Conservation (phyloP, 768 basidiomycete species). For the Lentinus brumalis region DNA sequence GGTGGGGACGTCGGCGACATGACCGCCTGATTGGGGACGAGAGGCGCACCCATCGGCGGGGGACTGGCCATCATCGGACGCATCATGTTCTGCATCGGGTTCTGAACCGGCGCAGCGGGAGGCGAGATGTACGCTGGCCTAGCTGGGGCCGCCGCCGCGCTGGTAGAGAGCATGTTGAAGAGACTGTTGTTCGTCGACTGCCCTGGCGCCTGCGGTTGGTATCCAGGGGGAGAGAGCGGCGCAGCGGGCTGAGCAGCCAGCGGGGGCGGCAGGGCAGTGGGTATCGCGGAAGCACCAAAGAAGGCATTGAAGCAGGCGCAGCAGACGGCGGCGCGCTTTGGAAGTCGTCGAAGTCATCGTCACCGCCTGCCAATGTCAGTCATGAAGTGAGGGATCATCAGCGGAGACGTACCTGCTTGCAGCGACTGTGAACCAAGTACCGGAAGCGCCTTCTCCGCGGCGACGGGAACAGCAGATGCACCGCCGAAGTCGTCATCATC, state of each 20-base stretch:
- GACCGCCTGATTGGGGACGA: too few relatives aligned
- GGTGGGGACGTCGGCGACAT: too few relatives aligned
- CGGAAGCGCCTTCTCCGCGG: slow-evolving; percentile 56
- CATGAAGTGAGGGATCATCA: neutral
- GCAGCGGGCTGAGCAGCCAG: neutral
- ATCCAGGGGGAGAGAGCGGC: neutral
- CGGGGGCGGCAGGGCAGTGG: neutral
- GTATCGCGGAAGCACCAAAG: neutral
- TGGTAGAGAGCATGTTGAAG: slow-evolving; percentile 19
- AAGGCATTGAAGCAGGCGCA: slow-evolving; percentile 7
- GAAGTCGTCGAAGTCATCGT: slow-evolving; percentile 89
- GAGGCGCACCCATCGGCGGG: too few relatives aligned
- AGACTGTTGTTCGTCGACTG: slow-evolving; percentile 13
- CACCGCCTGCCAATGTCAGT: slow-evolving; percentile 32
- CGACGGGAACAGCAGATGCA: slow-evolving; percentile 30
- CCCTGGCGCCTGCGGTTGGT: slow-evolving; percentile 8
- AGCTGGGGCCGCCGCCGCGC: neutral
- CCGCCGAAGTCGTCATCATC: slow-evolving; percentile 58
- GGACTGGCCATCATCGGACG: too few relatives aligned
- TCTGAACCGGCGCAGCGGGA: too few relatives aligned
- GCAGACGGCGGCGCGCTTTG: slow-evolving; percentile 63
- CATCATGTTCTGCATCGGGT: too few relatives aligned
- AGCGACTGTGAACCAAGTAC: slow-evolving; percentile 34
- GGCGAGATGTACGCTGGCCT: slow-evolving; percentile 20
- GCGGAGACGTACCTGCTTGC: slow-evolving; percentile 11